Evolutionary conservation across 306 rosid species (phyloP), one percentile per base, ranked within the genome.

Genomic region (Abrus precatorius): DNA sequence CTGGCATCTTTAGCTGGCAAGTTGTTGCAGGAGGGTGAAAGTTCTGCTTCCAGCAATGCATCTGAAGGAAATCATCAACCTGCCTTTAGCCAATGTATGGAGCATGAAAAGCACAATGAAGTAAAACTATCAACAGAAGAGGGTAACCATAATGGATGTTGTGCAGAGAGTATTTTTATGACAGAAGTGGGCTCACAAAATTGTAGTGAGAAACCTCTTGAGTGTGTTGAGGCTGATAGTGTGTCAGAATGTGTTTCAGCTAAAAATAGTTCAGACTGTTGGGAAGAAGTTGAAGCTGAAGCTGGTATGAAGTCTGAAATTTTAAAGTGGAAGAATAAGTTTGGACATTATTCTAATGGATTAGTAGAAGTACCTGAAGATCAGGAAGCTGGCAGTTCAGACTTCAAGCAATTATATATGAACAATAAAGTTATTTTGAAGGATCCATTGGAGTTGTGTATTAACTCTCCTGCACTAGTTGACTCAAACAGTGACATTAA

Each of bases 1-100:
- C 74, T 95, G 85, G 97, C 97, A 80, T 88, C 97, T 80, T 80
- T 95, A 83, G 99, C 99, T 34, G 97, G 97, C 59, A 86, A 93
- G 89, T 88, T 95, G 71, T 86, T 95, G 92, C 85, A 73, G 86
- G 97, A 95, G 92, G 80, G 91, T 48, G 97, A 89, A 85, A 90
- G 97, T 83, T 89, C 95, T 14, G 85, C 93, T 27, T 93, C 89
- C 59, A 95, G 97, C 85, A 86, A 93, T 76, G 94, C 92, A n/a
- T 89, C 94, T 6, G 90, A 83, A 85, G 93, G 90, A 84, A 86
- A 74, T 75, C 72, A 78, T 79, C 90, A 63, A 47, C 84, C 78
- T 27, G 74, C 80, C 75, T 80, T 80, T 34, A 88, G 83, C 63
- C 80, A 84, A 68, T 80, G 81, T 30, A 82, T 84, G 68, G 91